phyloP scores from a whole-genome alignment of 805 yeast species.

The Sugiyamaella mastotermitis region DNA sequence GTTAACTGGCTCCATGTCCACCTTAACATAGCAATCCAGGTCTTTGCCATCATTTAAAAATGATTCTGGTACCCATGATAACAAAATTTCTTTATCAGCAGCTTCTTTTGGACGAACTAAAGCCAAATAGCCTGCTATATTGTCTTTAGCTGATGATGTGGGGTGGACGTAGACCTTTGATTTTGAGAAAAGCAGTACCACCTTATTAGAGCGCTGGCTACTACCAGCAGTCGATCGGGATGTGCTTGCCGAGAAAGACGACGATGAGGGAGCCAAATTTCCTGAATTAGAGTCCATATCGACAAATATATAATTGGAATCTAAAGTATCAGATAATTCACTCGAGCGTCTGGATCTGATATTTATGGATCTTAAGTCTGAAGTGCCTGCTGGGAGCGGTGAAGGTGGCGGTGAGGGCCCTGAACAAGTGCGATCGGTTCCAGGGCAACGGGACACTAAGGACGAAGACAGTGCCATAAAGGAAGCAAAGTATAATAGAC shows the following conservation, averaged over 20 bases:
- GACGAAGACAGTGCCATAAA: no score
- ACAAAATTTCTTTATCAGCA: conserved; percentile 45
- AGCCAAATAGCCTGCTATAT: conserved; percentile 70
- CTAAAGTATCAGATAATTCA: neutral
- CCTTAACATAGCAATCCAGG: conserved; percentile 39
- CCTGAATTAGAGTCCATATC: neutral
- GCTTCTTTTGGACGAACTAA: conserved; percentile 46
- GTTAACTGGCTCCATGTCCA: conserved; percentile 39
- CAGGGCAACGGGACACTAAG: no score
- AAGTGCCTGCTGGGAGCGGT: no score
- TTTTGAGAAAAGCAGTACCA: conserved; percentile 34
- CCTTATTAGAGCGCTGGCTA: conserved; percentile 9
- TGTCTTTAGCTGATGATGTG: conserved; percentile 63
- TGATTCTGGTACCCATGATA: conserved; percentile 62
- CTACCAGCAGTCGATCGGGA: neutral
- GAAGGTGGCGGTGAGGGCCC: no score
- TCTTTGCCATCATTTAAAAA: conserved; percentile 42
- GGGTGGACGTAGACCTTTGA: conserved; percentile 73
- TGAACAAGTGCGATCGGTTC: no score
- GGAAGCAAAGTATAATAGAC: no score
- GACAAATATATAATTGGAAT: neutral
- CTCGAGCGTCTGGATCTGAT: no score
- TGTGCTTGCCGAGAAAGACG: neutral
- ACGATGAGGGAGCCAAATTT: neutral
- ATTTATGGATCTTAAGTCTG: no score